A percentile compares a stretch with the other conserved stretches of the same genome.
Conservation (phyloP, 495 filamentous ascomycete species). For the Ramalina peruviana region DNA sequence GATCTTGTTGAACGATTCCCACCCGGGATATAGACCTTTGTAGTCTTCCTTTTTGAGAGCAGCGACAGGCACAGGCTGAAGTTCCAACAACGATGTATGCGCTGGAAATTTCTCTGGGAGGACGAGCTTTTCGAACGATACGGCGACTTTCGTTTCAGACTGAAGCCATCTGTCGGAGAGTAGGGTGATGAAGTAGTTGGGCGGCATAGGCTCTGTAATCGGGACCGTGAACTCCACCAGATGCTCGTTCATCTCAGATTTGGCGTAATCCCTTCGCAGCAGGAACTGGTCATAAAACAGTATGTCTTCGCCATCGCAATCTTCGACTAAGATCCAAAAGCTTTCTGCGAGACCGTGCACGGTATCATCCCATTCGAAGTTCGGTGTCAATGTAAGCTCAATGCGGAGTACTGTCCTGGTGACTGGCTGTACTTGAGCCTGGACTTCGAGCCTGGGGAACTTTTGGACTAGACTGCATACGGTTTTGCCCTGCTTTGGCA, state of each 20-base stretch:
- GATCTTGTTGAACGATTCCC: slow-evolving; percentile 88
- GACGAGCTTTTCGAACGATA: slow-evolving; percentile 88
- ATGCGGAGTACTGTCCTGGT: slow-evolving; percentile 92
- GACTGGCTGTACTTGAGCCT: slow-evolving; percentile 86
- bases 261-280: slow-evolving; percentile 72
- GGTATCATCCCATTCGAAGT: slow-evolving; percentile 90
- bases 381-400: slow-evolving; percentile 84
- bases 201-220: slow-evolving; percentile 94
- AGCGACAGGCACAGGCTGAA: slow-evolving; percentile 78
- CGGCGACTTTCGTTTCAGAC: slow-evolving; percentile 81
- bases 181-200: slow-evolving; percentile 93
- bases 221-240: slow-evolving; percentile 95
- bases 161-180: slow-evolving; percentile 97
- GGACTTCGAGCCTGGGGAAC: slow-evolving; percentile 83
- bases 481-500: slow-evolving; percentile 75
- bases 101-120: slow-evolving; percentile 92
- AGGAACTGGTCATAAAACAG: slow-evolving; percentile 93
- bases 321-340: slow-evolving; percentile 95
- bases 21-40: slow-evolving; percentile 66
- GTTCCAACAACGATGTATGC: slow-evolving; percentile 76
- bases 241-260: slow-evolving; percentile 74
- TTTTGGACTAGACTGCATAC: slow-evolving; percentile 80
- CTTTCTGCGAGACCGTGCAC: slow-evolving; percentile 78
- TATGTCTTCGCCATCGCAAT: slow-evolving; percentile 94
- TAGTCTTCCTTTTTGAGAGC: slow-evolving; percentile 81